Percentiles rank a stretch among this genome's conserved stretches.
phyloP scores from a whole-genome alignment of 2,329 filamentous ascomycete species.

The Penicillium sp. region DNA sequence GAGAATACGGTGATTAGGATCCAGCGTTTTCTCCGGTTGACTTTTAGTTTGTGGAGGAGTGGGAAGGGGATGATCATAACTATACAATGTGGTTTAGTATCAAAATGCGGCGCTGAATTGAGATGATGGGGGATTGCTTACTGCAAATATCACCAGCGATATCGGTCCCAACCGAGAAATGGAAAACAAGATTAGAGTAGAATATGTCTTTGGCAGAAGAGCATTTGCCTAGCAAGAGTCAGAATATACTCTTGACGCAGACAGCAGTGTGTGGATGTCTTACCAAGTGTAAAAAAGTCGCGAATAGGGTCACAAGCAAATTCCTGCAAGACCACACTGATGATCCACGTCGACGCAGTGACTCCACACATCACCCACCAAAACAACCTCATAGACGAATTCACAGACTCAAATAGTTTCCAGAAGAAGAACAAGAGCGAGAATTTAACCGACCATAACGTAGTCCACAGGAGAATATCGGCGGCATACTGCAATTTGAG shows the following conservation, averaged over 20 bases:
- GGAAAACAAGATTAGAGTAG: neutral
- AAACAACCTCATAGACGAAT: neutral
- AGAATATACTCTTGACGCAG: neutral
- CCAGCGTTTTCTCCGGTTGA: neutral
- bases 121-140: neutral
- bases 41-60: neutral
- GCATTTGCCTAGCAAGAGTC: neutral
- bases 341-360: neutral
- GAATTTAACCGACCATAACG: neutral
- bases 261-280: neutral
- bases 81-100: neutral
- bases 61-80: neutral
- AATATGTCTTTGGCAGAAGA: neutral
- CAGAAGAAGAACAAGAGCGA: neutral
- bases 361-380: neutral
- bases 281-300: neutral
- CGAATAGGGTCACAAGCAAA: neutral
- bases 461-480: neutral
- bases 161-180: neutral
- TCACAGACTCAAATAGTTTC: neutral
- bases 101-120: neutral
- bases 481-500: neutral
- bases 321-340: neutral
- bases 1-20: neutral
- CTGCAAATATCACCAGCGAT: neutral